Evolutionary conservation across 768 basidiomycete genomes (phyloP), one percentile per base, ranked within the genome.

Genomic region (Fibroporia radiculosa): DNA sequence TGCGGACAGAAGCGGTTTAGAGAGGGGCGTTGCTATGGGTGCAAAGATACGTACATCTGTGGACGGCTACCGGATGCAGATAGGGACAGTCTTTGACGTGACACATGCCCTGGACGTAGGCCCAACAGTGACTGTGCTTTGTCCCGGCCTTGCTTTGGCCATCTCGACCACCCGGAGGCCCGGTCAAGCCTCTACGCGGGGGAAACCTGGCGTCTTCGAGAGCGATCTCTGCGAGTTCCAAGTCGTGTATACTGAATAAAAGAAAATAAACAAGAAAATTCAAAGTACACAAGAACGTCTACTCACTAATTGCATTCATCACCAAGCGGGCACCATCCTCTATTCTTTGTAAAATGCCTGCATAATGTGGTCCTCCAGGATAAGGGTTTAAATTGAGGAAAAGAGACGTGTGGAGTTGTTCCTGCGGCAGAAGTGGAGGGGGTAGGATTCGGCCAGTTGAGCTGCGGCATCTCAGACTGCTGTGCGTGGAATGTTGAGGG

Each of bases 241-340:
- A 45, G 50, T 68, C 64, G 48, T 67, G 63, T 16, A 66, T 67
- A 42, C 62, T 67, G 44, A 16, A 53, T 38, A 24, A 38, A 41
- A 29, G 53, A 41, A 41, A 52, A 55, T 49, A 35, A 41, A 41
- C 28, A 26, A 20, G 22, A 23, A 14, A 41, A 20, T 25, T 39
- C 4, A 13, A 23, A 2, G 29, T 1, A 33, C 27, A 43, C 22
- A 26, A 25, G 36, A 50, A 35, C 26, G 42, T 42, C 4, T 24
- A 55, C 69, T 53, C 55, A 72, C 73, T 72, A 70, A 47, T 55
- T 63, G 49, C 69, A 74, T 6, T 59, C 51, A 27, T 65, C 61
- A 13, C 68, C 71, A 12, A 64, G 54, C 3, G 67, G 71, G 52
- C 71, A 74, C 64, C 63, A 65, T 1, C 68, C 69, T 18, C 62